Conservation (phyloP, 441 rosid species). For the Brassica balearica region DNA sequence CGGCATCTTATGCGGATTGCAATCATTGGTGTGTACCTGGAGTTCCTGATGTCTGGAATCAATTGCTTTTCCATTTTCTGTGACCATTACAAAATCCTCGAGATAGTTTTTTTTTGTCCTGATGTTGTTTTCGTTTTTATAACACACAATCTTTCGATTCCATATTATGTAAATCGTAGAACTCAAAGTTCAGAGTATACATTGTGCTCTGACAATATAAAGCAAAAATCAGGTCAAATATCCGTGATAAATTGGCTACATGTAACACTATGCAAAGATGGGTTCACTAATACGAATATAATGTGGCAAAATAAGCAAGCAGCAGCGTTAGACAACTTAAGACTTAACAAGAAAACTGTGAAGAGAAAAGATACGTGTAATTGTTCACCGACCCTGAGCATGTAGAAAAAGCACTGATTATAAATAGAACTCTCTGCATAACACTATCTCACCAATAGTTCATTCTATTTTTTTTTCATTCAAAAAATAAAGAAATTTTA, state of each 20-base stretch:
- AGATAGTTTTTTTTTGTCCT: not conserved
- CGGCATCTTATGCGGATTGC: slow-evolving; percentile 53
- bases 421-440: no score
- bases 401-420: no score
- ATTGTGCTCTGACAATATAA: not conserved
- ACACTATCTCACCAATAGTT: no score
- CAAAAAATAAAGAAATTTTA: no score
- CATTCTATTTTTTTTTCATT: no score
- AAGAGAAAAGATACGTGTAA: no score
- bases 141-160: not conserved
- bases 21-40: not conserved
- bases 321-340: no score
- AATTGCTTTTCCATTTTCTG: slow-evolving; percentile 76
- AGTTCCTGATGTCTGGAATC: slow-evolving; percentile 77
- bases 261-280: not conserved
- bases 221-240: not conserved
- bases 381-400: no score
- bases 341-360: no score
- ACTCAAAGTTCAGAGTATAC: not conserved
- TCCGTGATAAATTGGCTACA: not conserved
- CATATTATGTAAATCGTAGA: not conserved
- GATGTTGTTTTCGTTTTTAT: not conserved
- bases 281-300: not conserved
- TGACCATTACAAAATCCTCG: slow-evolving; percentile 10
- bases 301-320: no score